Evolutionary conservation across 176 grass and related monocot species (phyloP).

Genomic region (Lolium perenne): DNA sequence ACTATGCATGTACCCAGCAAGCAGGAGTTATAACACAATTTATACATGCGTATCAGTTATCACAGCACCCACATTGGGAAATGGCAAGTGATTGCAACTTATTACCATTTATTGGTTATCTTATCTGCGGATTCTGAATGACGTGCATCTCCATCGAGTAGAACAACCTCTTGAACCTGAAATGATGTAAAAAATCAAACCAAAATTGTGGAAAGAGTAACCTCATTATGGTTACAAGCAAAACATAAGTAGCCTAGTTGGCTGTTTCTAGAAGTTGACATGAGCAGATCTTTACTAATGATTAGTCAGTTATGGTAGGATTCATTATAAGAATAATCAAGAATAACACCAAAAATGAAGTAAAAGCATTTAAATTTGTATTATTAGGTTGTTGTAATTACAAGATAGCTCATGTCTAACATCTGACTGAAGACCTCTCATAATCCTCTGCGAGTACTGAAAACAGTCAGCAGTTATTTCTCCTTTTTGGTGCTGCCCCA

Average conservation of each 20-base stretch:
- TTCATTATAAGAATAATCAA: slow-evolving; percentile 18
- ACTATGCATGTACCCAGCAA: slow-evolving; percentile 14
- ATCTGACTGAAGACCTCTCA: neutral
- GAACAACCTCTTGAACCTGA: slow-evolving; percentile 79
- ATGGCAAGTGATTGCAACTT: slow-evolving; percentile 26
- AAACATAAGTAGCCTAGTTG: slow-evolving; percentile 16
- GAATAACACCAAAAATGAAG: neutral
- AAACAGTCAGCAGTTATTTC: neutral
- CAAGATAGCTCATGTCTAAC: neutral
- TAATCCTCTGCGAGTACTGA: neutral
- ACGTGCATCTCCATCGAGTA: slow-evolving; percentile 74
- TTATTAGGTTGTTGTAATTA: neutral
- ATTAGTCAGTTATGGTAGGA: neutral
- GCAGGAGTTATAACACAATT: neutral
- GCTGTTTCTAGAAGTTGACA: slow-evolving; percentile 18
- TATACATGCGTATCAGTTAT: neutral
- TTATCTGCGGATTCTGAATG: slow-evolving; percentile 48
- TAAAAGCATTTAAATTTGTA: neutral
- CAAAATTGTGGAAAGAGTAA: slow-evolving; percentile 27
- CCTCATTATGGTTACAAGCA: slow-evolving; percentile 17
- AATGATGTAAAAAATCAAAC: slow-evolving; percentile 42
- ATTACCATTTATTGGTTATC: slow-evolving; percentile 57
- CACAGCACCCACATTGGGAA: neutral
- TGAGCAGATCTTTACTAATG: slow-evolving; percentile 1
- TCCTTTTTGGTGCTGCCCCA: neutral